Conservation (phyloP, 345 rosid genomes). For the Cardamine resedifolia region DNA sequence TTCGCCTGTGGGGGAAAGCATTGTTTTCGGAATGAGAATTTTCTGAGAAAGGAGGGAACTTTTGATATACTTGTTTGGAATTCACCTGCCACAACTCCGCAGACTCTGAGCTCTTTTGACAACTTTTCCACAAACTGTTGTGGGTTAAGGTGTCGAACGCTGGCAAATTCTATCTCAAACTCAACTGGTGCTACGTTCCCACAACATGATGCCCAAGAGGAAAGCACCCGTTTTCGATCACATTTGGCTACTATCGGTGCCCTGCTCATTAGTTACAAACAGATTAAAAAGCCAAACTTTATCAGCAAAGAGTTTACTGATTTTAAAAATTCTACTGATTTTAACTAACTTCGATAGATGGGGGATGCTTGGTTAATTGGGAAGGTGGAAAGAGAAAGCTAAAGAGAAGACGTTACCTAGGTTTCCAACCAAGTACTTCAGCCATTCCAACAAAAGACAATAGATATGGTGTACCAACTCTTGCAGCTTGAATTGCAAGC, state of each 20-base stretch:
- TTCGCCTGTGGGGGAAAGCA: slow-evolving; percentile 48
- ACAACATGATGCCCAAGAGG: slow-evolving; percentile 71
- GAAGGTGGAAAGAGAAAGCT: neutral
- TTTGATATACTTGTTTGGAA: neutral
- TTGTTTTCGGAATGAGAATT: neutral
- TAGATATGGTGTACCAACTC: slow-evolving; percentile 66
- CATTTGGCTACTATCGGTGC: slow-evolving; percentile 78
- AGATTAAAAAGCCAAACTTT: neutral
- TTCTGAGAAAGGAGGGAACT: neutral
- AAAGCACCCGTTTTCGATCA: slow-evolving; percentile 68
- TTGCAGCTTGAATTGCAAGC: slow-evolving; percentile 87
- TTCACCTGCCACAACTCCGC: slow-evolving; percentile 81
- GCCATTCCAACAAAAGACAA: slow-evolving; percentile 85
- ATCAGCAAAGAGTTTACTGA: no score
- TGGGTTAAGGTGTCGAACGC: slow-evolving; percentile 73
- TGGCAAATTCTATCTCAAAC: slow-evolving; percentile 60
- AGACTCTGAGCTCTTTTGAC: slow-evolving; percentile 60
- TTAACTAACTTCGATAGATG: neutral
- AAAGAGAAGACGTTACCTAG: slow-evolving; percentile 46
- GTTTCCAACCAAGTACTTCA: slow-evolving; percentile 84
- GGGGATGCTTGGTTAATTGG: neutral
- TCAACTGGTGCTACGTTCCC: slow-evolving; percentile 59
- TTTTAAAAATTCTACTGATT: slow-evolving; percentile 39
- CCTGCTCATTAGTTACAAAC: slow-evolving; percentile 35
- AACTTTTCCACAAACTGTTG: slow-evolving; percentile 83